Evolutionary conservation across 169 alveolate genomes (phyloP), one percentile per base, ranked within the genome.

Genomic region (Plasmodium gallinaceum): DNA sequence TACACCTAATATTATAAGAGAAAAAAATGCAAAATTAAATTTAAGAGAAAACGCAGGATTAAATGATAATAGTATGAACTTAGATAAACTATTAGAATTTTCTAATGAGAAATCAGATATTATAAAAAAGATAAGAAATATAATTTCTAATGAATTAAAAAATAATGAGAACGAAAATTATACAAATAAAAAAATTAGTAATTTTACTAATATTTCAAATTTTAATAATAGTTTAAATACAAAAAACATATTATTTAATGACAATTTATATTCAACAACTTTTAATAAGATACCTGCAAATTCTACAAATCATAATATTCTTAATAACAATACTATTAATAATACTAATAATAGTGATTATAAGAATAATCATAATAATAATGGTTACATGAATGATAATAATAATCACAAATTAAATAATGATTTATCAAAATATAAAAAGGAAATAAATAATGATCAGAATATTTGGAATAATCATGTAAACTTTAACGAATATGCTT

Each of bases 11-110:
- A 46, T 61, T n/a, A 14, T 46, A 18, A 61, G 26, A 51, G 91
- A 83, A 68, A 83, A 69, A 68, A 83, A 58, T 69, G 83, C 91
- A 54, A 83, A 83, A 60, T 48, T 83, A 46, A 83, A 83, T 69
- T 68, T 83, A 60, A 42, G 85, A 16, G 85, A 83, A 83, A 42
- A 26, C 46, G 3, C 65, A 20, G 85, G 54, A 14, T 37, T 37
- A 10, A 52, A 39, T 24, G 45, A 51, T 43, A 51, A 83, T 24
- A 60, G 22, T n/a, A 22, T 68, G 62, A 51, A 68, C 64, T 10
- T 83, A 46, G 80, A 83, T 32, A 83, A 58, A 48, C 66, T 54
- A 6, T 57, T 46, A 42, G 64, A 42, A 42, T 54, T 83, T 45
- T 51, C 64, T 20, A 39, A 16, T 68, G 91, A 69, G 22, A 83